Evolutionary conservation across 805 yeast genomes (phyloP), one percentile per base, ranked within the genome.

Genomic region (Candida golubevii): DNA sequence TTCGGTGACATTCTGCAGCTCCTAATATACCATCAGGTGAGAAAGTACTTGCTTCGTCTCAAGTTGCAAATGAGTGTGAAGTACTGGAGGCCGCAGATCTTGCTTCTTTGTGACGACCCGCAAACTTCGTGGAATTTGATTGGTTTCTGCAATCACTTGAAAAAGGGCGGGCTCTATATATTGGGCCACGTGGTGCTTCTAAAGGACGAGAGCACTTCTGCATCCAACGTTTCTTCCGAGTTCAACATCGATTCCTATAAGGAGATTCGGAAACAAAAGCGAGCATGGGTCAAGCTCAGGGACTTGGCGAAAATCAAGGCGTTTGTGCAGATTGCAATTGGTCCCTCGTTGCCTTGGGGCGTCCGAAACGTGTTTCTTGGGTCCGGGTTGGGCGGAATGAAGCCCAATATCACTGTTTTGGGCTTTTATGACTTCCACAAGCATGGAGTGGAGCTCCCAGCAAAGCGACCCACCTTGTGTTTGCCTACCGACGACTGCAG

Each of bases 1-100:
- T 93, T 97, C 90, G 99, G 99, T 31, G 99, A 93, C 65, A 97
- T 93, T 23, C 90, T 98, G 3, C 99, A 93, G 64, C 80, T 90
- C 35, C 74, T 93, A 48, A 91, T 93, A 39, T 93, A 93, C 62
- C 99, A 93, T 61, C 99, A 93, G 65, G 98, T 93, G 9, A 72
- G 99, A 53, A 93, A 93, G 60, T 93, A 93, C 59, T 68, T 88
- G 36, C 67, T 93, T 47, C 72, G 95, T 42, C 71, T 91, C 35
- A 78, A 88, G 47, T 88, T 88, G 56, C 96, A 93, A 58, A 66
- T 71, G 69, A 95, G 91, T 61, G 97, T 93, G 41, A 93, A 93
- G 65, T 93, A 90, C 61, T 93, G 99, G 99, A 75, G 99, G 55
- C 99, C 99, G 0, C 99, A 93, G 62, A 83, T 93, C 33, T 69